Evolutionary conservation across 495 filamentous ascomycete species (phyloP).

Genomic region (Parachaetomium inaequale): DNA sequence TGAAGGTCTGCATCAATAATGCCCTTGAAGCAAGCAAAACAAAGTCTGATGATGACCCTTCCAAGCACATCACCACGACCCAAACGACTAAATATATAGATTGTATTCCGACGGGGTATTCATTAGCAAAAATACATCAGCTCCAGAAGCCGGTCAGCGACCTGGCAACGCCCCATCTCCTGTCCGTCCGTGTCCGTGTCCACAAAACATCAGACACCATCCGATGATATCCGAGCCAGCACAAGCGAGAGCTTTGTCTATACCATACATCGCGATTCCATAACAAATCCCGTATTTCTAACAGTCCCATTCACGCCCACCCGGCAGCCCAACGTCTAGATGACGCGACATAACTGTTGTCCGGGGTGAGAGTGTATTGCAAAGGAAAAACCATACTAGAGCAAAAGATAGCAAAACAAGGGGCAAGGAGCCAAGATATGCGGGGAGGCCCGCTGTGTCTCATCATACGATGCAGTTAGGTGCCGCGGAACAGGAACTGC

Average conservation of each 20-base stretch:
- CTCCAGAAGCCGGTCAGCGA: neutral
- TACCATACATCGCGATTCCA: neutral
- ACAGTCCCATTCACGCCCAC: neutral
- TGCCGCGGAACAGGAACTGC: slow-evolving; percentile 86
- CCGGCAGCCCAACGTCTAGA: neutral
- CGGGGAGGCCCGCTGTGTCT: neutral
- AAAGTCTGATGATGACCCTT: too few relatives aligned
- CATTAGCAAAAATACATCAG: neutral
- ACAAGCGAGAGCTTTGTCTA: neutral
- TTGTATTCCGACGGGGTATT: neutral
- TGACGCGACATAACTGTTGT: neutral
- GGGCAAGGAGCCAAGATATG: neutral
- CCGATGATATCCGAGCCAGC: neutral
- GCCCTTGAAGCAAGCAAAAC: too few relatives aligned
- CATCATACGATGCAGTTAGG: slow-evolving; percentile 7
- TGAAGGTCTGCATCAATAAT: too few relatives aligned
- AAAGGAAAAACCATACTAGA: neutral
- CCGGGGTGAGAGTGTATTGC: neutral
- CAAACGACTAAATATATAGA: neutral
- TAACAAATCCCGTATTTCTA: neutral
- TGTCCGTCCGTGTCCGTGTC: neutral
- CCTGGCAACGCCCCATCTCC: neutral
- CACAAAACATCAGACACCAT: neutral
- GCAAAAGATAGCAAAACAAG: neutral
- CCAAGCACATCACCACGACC: too few relatives aligned